These are phyloP conservation scores for Musa balbisiana DNA, from an alignment of 202 grass and related monocot species.

Conservation along the genomic window DNA sequence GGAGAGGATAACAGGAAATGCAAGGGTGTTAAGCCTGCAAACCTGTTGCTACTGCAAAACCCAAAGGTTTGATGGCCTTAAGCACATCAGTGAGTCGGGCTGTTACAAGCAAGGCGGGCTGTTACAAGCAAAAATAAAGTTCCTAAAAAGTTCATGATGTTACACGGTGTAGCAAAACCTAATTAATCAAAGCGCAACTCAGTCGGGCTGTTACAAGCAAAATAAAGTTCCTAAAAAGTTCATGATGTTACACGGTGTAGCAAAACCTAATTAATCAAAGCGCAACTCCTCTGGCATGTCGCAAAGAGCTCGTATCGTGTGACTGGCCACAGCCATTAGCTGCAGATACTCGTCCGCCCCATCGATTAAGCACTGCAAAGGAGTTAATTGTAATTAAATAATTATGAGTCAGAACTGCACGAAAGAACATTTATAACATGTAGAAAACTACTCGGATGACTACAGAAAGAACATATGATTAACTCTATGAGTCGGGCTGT, in stretches of 20 bases:
- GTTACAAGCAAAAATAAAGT: not conserved
- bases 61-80: too few species aligned
- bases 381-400: constrained; percentile 15
- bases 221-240: too few species aligned
- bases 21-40: too few species aligned
- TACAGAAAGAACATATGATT: too few species aligned
- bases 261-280: not conserved
- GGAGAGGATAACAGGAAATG: too few species aligned
- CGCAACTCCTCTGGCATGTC: constrained; percentile 67
- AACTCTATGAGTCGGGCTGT: too few species aligned
- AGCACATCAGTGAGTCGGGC: too few species aligned
- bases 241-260: not conserved
- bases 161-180: not conserved
- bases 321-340: constrained; percentile 62
- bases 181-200: constrained; percentile 18
- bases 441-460: too few species aligned
- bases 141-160: not conserved
- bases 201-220: too few species aligned
- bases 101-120: too few species aligned
- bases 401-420: not conserved
- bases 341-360: constrained; percentile 92
- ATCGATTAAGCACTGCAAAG: constrained; percentile 79
- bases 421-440: not conserved
- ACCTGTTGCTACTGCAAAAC: too few species aligned
- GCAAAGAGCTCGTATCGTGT: constrained; percentile 69